Conservation (phyloP, 441 rosid genomes). For the Capsella rubella region DNA sequence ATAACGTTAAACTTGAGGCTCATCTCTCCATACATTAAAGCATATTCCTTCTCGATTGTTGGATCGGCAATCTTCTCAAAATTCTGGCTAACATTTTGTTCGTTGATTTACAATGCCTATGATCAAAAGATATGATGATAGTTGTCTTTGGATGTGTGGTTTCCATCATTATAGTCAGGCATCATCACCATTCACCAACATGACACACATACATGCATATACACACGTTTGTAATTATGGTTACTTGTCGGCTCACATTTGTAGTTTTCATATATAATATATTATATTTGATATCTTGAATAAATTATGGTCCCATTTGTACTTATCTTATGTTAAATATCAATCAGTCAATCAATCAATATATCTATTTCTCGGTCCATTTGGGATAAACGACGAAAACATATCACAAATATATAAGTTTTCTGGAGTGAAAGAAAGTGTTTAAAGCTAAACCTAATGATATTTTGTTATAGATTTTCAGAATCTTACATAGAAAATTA, state of each 20-base stretch:
- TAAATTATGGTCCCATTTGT: slow-evolving; percentile 25
- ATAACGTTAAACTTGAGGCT: slow-evolving; percentile 1
- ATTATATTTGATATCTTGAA: slow-evolving; percentile 1
- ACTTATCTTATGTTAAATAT: slow-evolving; percentile 30
- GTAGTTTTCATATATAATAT: neutral
- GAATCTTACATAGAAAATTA: neutral
- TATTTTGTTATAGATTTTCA: slow-evolving; percentile 14
- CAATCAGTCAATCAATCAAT: slow-evolving; percentile 25
- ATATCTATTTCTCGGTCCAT: neutral
- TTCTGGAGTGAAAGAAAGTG: neutral
- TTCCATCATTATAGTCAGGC: slow-evolving; percentile 15
- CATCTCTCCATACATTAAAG: neutral
- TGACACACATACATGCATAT: neutral
- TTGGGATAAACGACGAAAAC: slow-evolving; percentile 23
- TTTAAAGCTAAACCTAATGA: neutral
- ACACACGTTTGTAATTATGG: slow-evolving; percentile 8
- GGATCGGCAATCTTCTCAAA: neutral
- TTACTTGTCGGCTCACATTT: slow-evolving; percentile 27
- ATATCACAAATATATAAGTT: neutral
- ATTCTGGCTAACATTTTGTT: too few relatives aligned
- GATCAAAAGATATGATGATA: too few relatives aligned
- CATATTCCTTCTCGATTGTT: neutral
- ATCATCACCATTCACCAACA: slow-evolving; percentile 5
- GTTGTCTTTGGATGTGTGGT: slow-evolving; percentile 18
- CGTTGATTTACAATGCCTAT: too few relatives aligned